Conservation (phyloP, 305 asterid genomes). For the Fraxinus greggii region DNA sequence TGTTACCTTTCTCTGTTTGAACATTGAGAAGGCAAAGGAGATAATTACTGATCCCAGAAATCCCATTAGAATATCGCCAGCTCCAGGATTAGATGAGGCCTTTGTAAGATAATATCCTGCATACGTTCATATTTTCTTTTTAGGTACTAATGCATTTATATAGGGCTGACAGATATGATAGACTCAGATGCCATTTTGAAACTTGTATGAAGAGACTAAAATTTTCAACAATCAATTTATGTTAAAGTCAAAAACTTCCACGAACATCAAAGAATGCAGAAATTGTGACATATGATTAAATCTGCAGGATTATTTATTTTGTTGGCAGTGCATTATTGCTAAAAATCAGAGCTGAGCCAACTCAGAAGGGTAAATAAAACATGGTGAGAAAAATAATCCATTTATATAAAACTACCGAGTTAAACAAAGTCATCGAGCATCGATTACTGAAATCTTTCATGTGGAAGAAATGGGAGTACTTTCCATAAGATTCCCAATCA, state of each 20-base stretch:
- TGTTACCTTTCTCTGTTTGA: slow-evolving; percentile 90
- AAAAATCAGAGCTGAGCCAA: not conserved
- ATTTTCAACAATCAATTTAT: not conserved
- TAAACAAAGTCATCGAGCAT: not conserved
- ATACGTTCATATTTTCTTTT: slow-evolving; percentile 7
- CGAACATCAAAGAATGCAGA: not conserved
- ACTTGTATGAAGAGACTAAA: not conserved
- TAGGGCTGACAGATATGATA: not conserved
- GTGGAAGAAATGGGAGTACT: not conserved
- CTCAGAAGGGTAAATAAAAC: not conserved
- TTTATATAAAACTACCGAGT: not conserved
- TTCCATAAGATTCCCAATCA: not conserved
- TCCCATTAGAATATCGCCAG: slow-evolving; percentile 93
- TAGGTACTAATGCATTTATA: not conserved
- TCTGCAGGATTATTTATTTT: not conserved
- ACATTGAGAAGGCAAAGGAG: slow-evolving; percentile 96
- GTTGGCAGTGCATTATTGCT: not conserved
- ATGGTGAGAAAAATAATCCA: not conserved
- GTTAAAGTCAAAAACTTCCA: not conserved
- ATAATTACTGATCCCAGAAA: slow-evolving; percentile 94
- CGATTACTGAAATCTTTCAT: not conserved
- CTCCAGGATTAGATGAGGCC: slow-evolving; percentile 86
- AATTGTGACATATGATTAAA: not conserved
- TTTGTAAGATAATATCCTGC: slow-evolving; percentile 87
- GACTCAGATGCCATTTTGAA: not conserved